A percentile compares a stretch with the other conserved stretches of the same genome.
phyloP scores from a whole-genome alignment of 2,329 filamentous ascomycete species.

The Phymatotrichopsis omnivora region DNA sequence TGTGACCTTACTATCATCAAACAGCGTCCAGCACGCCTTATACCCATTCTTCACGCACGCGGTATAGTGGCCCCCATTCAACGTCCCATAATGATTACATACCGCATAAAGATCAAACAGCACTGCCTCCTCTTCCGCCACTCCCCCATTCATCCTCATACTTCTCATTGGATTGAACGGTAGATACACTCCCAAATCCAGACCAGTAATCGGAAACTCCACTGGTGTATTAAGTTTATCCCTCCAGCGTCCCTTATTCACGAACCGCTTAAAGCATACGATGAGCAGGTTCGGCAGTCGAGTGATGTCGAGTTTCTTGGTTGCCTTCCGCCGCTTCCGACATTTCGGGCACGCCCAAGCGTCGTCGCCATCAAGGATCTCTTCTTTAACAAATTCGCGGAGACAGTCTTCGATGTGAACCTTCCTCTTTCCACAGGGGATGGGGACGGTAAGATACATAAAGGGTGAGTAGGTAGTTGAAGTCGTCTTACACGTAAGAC shows the following conservation, averaged over 20 bases:
- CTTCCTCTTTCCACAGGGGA: conserved; percentile 32
- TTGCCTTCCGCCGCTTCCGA: conserved; percentile 54
- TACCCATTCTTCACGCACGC: conserved; percentile 63
- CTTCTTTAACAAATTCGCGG: conserved; percentile 56
- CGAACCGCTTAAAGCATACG: conserved; percentile 64
- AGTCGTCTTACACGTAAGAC: conserved; percentile 51
- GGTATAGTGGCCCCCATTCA: conserved; percentile 71
- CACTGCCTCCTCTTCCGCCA: conserved; percentile 39
- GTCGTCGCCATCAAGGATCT: conserved; percentile 56
- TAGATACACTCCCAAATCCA: conserved; percentile 52
- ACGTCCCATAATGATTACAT: conserved; percentile 62
- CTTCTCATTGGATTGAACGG: too few relatives aligned
- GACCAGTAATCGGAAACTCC: conserved; percentile 63
- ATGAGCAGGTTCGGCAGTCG: conserved; percentile 71
- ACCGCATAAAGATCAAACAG: conserved; percentile 80
- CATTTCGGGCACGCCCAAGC: conserved; percentile 66
- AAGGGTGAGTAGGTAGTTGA: conserved; percentile 57
- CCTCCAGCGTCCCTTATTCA: conserved; percentile 43
- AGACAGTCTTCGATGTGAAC: conserved; percentile 52
- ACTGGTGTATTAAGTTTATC: conserved; percentile 63
- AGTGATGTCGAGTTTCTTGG: conserved; percentile 62
- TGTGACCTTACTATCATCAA: conserved; percentile 58
- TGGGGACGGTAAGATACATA: conserved; percentile 39
- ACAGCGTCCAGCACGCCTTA: conserved; percentile 84
- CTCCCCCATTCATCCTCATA: too few relatives aligned